These are phyloP conservation scores for Mycena galopus DNA, from an alignment of 768 basidiomycete genomes.

Conservation along the genomic window DNA sequence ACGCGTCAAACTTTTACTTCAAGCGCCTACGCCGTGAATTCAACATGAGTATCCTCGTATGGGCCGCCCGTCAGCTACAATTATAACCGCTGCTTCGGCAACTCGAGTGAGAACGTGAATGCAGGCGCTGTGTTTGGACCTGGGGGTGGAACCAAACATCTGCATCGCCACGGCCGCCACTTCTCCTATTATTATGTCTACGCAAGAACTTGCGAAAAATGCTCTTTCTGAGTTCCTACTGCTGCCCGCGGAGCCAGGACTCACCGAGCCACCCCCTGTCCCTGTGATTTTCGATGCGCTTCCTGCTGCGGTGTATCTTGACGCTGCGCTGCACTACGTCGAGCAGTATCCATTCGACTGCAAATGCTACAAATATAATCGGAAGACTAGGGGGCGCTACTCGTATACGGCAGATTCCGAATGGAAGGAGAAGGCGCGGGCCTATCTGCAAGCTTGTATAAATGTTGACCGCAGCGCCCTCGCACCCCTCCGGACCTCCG, in stretches of 20 bases:
- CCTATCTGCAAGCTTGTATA: neutral
- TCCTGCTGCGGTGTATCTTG: neutral
- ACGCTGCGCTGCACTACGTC: neutral
- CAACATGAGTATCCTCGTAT: too few relatives aligned
- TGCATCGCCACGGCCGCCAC: conserved; percentile 6
- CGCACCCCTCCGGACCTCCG: neutral
- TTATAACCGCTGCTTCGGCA: too few relatives aligned
- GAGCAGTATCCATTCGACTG: conserved; percentile 2
- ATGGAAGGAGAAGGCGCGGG: conserved; percentile 7
- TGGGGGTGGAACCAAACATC: conserved; percentile 12
- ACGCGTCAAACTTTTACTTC: too few relatives aligned
- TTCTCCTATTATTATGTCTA: neutral
- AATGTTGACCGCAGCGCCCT: neutral
- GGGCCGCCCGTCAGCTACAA: too few relatives aligned
- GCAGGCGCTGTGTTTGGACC: too few relatives aligned
- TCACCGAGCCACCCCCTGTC: conserved; percentile 5
- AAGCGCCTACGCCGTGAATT: too few relatives aligned
- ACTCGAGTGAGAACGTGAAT: too few relatives aligned
- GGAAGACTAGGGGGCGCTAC: neutral
- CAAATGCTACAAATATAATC: neutral
- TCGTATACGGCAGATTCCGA: neutral
- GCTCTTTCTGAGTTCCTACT: too few relatives aligned
- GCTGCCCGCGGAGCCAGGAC: neutral
- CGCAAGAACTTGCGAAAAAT: too few relatives aligned
- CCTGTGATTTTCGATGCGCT: conserved; percentile 1